Evolutionary conservation across 164 flowering plant genomes (phyloP).

Genomic region (Tetracentron sinense): DNA sequence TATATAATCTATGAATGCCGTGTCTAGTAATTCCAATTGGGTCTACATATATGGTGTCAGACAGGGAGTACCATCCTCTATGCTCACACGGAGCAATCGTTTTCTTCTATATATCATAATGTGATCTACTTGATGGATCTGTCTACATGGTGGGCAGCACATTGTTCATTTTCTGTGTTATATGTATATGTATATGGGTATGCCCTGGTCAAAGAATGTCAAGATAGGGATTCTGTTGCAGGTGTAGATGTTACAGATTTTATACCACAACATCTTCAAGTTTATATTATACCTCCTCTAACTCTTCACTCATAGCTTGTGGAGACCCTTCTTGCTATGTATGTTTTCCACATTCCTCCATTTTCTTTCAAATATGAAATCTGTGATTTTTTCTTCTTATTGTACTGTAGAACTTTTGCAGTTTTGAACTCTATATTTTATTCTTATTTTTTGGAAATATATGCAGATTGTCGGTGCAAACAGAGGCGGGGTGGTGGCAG

Average conservation of each 20-base stretch:
- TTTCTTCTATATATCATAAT: too few species aligned
- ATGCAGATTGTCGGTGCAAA: slow-evolving; percentile 77
- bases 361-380: not conserved
- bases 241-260: not conserved
- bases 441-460: not conserved
- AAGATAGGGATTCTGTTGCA: too few species aligned
- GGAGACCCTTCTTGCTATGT: not conserved
- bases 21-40: too few species aligned
- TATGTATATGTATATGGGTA: not conserved
- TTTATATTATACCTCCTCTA: not conserved
- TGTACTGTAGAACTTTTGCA: not conserved
- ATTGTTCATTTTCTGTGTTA: too few species aligned
- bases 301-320: not conserved
- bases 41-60: too few species aligned
- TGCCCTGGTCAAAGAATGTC: not conserved
- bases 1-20: not conserved
- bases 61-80: too few species aligned
- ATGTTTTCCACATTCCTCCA: not conserved
- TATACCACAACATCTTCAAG: not conserved
- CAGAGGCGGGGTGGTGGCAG: slow-evolving; percentile 86
- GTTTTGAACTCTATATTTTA: not conserved
- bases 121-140: too few species aligned
- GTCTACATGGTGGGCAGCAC: too few species aligned
- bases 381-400: not conserved
- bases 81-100: too few species aligned